Evolutionary conservation across 1,284 basidiomycete genomes (phyloP), one percentile per base, ranked within the genome.

Genomic region (Rhizopogon hawkerae): DNA sequence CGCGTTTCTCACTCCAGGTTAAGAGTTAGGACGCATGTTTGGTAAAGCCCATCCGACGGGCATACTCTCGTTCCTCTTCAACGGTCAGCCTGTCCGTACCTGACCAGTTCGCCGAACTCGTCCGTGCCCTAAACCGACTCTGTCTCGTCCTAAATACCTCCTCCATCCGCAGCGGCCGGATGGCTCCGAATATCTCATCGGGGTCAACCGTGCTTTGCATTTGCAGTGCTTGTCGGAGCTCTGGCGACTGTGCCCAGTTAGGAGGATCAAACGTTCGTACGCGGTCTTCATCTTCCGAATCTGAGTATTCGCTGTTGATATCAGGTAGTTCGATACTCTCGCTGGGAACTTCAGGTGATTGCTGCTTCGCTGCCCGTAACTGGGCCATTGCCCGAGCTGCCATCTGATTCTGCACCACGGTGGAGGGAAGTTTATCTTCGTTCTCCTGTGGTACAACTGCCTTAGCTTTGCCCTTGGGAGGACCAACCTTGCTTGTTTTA

Each of bases 221-320:
- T 57, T 85, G 74, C 51, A 97, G 74, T 2, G 87, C 86, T 47
- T 81, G 75, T 26, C 80, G 75, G 29, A 97, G 76, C 60, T 87
- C 84, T 11, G 92, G 91, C 23, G 89, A 91, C 63, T 94, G 90
- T 4, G 92, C 89, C 93, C 94, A 97, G 14, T 77, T 75, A 3
- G 83, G 92, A 55, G 77, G 83, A 63, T 87, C 79, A 58, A 82
- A 83, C 29, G 83, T 83, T 51, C 77, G 74, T 42, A 75, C 74
- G 18, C 85, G 80, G 58, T 82, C 79, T 62, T 92, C 90, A 59
- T 95, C 90, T 44, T 92, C 93, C 3, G 92, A 94, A 67, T 96
- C 89, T 2, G 92, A 95, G 66, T 96, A 96, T 60, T 96, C 93
- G 67, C 89, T 92, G 56, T 91, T 86, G 60, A 95, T 92, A 50